phyloP scores from a whole-genome alignment of 1,139 yeast genomes.

The Pichia sp. region DNA sequence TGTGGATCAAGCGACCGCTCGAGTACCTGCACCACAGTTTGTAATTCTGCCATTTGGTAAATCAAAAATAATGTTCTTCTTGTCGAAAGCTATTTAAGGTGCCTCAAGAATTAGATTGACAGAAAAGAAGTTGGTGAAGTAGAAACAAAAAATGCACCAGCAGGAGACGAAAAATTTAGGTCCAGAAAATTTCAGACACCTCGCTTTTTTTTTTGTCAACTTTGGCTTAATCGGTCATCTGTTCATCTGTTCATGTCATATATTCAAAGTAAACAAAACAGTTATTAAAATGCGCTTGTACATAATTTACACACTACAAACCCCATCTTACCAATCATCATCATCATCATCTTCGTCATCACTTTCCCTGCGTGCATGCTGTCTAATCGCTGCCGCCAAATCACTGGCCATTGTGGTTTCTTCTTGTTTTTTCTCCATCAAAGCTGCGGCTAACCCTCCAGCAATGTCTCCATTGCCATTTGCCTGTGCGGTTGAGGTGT shows the following conservation, averaged over 20 bases:
- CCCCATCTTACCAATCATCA: constrained; percentile 46
- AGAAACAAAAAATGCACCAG: background rate
- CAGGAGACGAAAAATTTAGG: background rate
- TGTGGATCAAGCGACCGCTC: constrained; percentile 49
- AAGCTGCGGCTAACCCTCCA: constrained; percentile 70
- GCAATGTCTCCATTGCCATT: constrained; percentile 39
- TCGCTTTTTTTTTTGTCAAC: background rate
- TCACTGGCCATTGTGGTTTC: constrained; percentile 74
- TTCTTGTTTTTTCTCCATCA: constrained; percentile 62
- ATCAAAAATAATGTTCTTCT: too few relatives aligned
- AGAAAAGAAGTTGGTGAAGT: background rate
- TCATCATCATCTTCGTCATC: constrained; percentile 74
- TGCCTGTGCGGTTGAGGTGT: constrained; percentile 18
- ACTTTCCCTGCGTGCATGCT: constrained; percentile 74
- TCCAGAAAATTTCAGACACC: background rate
- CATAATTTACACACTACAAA: constrained; percentile 10
- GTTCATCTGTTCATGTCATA: background rate
- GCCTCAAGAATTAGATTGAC: too few relatives aligned
- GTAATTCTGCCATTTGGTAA: constrained; percentile 27
- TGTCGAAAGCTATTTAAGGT: too few relatives aligned
- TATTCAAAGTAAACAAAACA: background rate
- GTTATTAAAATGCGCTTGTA: background rate
- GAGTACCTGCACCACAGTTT: constrained; percentile 42
- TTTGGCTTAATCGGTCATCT: background rate
- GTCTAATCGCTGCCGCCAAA: constrained; percentile 83